Conservation (phyloP, 345 rosid species). For the Odontarrhena argentea region DNA sequence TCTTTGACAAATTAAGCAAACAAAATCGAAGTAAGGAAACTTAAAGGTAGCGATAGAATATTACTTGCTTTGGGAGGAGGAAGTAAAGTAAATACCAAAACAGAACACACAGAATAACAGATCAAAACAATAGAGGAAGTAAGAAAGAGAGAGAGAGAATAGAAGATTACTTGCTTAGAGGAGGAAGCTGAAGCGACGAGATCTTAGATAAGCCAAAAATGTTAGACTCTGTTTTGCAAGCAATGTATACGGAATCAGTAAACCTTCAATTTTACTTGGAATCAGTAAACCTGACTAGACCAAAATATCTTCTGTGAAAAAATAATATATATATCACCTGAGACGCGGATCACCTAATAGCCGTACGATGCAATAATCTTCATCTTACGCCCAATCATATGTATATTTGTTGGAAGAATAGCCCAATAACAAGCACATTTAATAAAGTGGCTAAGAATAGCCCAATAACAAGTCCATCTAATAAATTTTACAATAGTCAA, state of each 20-base stretch:
- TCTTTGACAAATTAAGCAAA: conserved; percentile 15
- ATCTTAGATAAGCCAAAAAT: conserved; percentile 3
- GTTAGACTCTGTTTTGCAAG: not conserved
- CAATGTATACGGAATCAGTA: conserved; percentile 22
- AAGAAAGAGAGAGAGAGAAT: not conserved
- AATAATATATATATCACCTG: not conserved
- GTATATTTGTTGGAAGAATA: not conserved
- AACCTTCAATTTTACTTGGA: conserved; percentile 3
- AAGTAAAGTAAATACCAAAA: conserved; percentile 14
- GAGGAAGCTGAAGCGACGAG: conserved; percentile 27
- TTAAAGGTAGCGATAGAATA: conserved; percentile 7
- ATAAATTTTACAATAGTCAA: too few relatives aligned
- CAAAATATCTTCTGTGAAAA: conserved; percentile 1
- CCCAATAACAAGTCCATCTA: too few relatives aligned
- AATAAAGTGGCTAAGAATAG: too few relatives aligned
- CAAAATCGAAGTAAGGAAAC: not conserved
- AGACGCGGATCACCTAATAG: not conserved
- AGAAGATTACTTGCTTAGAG: conserved; percentile 36
- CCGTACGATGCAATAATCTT: conserved; percentile 16
- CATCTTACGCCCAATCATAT: conserved; percentile 1
- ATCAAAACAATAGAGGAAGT: not conserved
- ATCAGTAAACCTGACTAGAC: conserved; percentile 10
- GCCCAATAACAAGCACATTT: conserved; percentile 1
- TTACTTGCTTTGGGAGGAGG: conserved; percentile 11
- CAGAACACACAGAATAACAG: conserved; percentile 17